Evolutionary conservation across 192 early-diverging fungal species (phyloP), one percentile per base, ranked within the genome.

Genomic region (Coemansia javaensis): DNA sequence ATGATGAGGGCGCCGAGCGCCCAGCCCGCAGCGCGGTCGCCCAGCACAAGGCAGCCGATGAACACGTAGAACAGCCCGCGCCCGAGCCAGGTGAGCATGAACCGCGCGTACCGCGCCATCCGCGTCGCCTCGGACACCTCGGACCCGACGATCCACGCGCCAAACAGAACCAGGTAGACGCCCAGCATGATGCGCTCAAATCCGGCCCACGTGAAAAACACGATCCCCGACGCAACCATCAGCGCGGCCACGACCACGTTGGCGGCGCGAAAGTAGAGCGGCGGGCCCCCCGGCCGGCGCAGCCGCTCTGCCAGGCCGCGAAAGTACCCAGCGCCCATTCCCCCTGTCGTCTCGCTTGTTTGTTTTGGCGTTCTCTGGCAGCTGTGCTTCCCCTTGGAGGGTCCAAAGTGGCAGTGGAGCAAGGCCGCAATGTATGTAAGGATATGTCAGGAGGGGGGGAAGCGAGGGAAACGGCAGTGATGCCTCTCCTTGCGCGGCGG

Each of bases 181-280:
- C 68, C 68, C 13, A 72, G 47, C 68, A 72, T 72, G 40, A 72
- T 65, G 27, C 62, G 68, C 17, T 51, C 54, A 46, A 72, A 72
- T 34, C 59, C 28, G 2, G 51, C 35, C 68, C 68, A 72, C 1
- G 63, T 59, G 27, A 72, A 72, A 22, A 72, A 72, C 32, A 64
- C 61, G 10, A 72, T 55, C 1, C 48, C 61, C 2, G 56, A 51
- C 11, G 65, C 27, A 12, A 72, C 65, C 68, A 72, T 64, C 53
- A 72, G 50, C 2, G 53, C 35, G 2, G 68, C 51, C 8, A 72
- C 61, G 8, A 72, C 36, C 1, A 72, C 31, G 34, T 72, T 72
- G 38, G 62, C 36, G 1, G 65, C 16, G 14, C 68, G 61, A 45
- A 72, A 72, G 52, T 59, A 60, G 40, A 65, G 51, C 4, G 68